Conservation (phyloP, 106 monocot species). For the Dioscorea zingiberensis region DNA sequence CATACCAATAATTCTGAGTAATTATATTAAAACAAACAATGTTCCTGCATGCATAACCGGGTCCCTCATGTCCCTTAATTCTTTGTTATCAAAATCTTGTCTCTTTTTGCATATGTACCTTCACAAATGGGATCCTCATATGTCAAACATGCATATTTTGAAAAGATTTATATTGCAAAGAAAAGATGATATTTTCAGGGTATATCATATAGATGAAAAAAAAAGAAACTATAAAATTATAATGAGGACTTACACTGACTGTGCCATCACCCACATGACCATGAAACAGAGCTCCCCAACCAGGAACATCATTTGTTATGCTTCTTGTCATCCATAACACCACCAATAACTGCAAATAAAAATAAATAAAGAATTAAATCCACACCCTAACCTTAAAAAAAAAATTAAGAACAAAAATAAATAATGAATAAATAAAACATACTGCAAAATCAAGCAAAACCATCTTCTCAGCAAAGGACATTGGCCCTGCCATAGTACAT, state of each 20-base stretch:
- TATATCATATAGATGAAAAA: neutral
- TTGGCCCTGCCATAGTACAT: constrained; percentile 71
- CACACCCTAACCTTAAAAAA: neutral
- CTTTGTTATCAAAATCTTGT: no score
- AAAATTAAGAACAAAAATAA: neutral
- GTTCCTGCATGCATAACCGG: no score
- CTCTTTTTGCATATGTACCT: no score
- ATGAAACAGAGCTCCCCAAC: constrained; percentile 82
- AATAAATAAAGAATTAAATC: constrained; percentile 1
- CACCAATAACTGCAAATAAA: constrained; percentile 52
- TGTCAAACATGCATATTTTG: no score
- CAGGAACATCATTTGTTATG: constrained; percentile 70
- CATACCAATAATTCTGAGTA: no score
- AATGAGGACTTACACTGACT: constrained; percentile 66
- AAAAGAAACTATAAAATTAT: neutral
- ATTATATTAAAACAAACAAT: no score
- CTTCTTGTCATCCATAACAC: constrained; percentile 94
- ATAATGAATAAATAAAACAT: constrained; percentile 11
- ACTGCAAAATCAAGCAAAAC: constrained; percentile 76
- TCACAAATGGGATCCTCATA: no score
- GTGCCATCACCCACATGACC: constrained; percentile 74
- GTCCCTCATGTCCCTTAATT: no score
- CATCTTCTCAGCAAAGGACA: constrained; percentile 97
- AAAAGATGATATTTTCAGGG: no score
- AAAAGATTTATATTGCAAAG: no score